Evolutionary conservation across 148 eudicot genomes (phyloP).

Genomic region (Amaranthus hypochondriacus): DNA sequence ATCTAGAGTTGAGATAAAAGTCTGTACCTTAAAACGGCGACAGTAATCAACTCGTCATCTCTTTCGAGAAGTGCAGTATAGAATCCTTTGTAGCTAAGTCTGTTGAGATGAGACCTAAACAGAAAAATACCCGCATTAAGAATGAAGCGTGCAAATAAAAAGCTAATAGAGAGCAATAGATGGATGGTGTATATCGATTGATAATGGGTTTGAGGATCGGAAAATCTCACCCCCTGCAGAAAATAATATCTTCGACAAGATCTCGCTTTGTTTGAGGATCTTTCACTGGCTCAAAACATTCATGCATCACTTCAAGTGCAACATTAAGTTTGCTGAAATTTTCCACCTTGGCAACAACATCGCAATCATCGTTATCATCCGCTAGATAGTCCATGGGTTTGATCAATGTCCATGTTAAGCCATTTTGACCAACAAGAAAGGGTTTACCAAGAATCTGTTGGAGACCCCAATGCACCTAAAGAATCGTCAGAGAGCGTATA

Average conservation of each 20-base stretch:
- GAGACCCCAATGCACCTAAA: conserved; percentile 68
- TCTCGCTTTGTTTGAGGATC: conserved; percentile 65
- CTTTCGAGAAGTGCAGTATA: conserved; percentile 79
- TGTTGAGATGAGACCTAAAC: conserved; percentile 71
- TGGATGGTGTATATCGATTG: too few species aligned
- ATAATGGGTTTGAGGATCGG: not conserved
- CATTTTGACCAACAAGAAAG: conserved; percentile 51
- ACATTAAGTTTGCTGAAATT: conserved; percentile 58
- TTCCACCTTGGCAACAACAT: conserved; percentile 36
- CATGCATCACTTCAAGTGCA: conserved; percentile 86
- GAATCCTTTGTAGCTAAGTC: conserved; percentile 80
- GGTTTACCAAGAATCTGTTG: conserved; percentile 57
- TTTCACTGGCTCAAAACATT: conserved; percentile 85
- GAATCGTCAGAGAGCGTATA: not conserved
- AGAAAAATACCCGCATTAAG: conserved; percentile 5
- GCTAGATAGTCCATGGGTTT: conserved; percentile 37
- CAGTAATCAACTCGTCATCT: conserved; percentile 73
- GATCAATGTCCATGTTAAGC: conserved; percentile 68
- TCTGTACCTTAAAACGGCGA: conserved; percentile 67
- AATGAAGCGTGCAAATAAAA: not conserved
- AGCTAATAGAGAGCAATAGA: not conserved
- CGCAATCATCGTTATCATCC: conserved; percentile 27
- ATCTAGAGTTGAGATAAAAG: conserved; percentile 1
- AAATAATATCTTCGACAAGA: conserved; percentile 81
- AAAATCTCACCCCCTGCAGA: conserved; percentile 56